Conservation (phyloP, 768 basidiomycete species). For the Collybiopsis confluens region DNA sequence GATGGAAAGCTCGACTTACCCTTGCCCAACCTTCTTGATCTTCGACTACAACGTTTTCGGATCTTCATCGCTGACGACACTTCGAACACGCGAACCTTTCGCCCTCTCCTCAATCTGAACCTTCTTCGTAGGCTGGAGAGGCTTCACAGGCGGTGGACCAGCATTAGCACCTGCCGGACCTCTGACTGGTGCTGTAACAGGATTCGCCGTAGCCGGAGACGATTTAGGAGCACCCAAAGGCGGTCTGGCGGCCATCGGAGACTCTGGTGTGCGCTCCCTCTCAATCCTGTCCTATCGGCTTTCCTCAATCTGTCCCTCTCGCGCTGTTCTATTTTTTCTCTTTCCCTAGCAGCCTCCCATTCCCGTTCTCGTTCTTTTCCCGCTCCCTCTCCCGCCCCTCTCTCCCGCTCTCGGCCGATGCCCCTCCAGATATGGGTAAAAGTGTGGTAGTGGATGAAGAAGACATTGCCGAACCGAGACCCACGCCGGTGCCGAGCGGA, state of each 20-base stretch:
- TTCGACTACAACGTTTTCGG: constrained; percentile 90
- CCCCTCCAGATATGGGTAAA: too few species aligned
- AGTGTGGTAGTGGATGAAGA: too few species aligned
- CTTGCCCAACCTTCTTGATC: constrained; percentile 98
- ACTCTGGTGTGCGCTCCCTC: constrained; percentile 12
- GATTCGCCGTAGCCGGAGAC: constrained; percentile 40
- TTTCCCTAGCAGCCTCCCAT: constrained; percentile 18
- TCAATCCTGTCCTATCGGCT: neutral
- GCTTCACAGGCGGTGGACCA: constrained; percentile 65
- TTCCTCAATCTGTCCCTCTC: neutral
- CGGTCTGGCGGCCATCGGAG: constrained; percentile 28
- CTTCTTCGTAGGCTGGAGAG: constrained; percentile 74
- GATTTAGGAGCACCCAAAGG: constrained; percentile 33
- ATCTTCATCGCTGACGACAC: constrained; percentile 83
- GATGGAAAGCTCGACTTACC: too few species aligned
- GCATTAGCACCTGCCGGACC: constrained; percentile 47
- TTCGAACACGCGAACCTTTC: constrained; percentile 32
- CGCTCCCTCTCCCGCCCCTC: too few species aligned
- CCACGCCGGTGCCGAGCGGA: too few species aligned
- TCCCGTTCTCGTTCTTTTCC: constrained; percentile 19
- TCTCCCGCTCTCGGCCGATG: too few species aligned
- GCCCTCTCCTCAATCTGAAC: constrained; percentile 49
- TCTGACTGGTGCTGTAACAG: constrained; percentile 39
- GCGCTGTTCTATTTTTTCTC: constrained; percentile 8
- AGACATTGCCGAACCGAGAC: too few species aligned